Percentiles rank a stretch among this genome's conserved stretches.
Conservation (phyloP, 2,329 filamentous ascomycete species). For the Cercospora sojina region DNA sequence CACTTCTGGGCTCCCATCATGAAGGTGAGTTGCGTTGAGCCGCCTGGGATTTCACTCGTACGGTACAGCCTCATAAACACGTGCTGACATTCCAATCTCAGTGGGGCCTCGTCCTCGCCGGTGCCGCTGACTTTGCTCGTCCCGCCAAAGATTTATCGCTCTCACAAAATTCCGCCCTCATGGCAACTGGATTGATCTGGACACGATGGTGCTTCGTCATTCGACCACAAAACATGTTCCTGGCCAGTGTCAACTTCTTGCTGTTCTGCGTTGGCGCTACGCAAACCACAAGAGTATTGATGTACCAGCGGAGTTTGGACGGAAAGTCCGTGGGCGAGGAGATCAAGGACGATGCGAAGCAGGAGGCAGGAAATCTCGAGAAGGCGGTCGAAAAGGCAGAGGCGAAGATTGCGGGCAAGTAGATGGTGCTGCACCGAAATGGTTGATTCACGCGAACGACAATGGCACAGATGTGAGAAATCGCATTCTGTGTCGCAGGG, state of each 20-base stretch:
- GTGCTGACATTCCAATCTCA: constrained; percentile 40
- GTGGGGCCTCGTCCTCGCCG: constrained; percentile 92
- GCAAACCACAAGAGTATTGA: constrained; percentile 74
- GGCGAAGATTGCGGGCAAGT: constrained; percentile 33
- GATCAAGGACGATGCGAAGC: constrained; percentile 39
- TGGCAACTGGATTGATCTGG: constrained; percentile 92
- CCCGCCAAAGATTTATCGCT: constrained; percentile 90
- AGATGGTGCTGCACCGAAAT: not conserved
- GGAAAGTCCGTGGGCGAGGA: constrained; percentile 48
- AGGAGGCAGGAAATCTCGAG: constrained; percentile 36
- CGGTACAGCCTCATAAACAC: not conserved
- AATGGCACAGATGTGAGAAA: not conserved
- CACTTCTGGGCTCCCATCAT: constrained; percentile 99
- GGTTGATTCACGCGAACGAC: not conserved
- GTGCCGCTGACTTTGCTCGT: constrained; percentile 85
- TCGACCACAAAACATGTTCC: constrained; percentile 84
- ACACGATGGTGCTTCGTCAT: constrained; percentile 99
- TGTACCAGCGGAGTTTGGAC: constrained; percentile 64
- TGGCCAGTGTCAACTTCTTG: constrained; percentile 98
- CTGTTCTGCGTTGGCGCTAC: constrained; percentile 82
- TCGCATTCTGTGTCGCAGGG: not conserved
- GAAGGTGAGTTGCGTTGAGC: constrained; percentile 56
- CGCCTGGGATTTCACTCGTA: not conserved
- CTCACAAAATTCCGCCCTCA: constrained; percentile 87
- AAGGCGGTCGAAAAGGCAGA: constrained; percentile 42